Base-by-base conservation (phyloP, 805 yeast genomes). In the Torulaspora microellipsoides region DNA sequence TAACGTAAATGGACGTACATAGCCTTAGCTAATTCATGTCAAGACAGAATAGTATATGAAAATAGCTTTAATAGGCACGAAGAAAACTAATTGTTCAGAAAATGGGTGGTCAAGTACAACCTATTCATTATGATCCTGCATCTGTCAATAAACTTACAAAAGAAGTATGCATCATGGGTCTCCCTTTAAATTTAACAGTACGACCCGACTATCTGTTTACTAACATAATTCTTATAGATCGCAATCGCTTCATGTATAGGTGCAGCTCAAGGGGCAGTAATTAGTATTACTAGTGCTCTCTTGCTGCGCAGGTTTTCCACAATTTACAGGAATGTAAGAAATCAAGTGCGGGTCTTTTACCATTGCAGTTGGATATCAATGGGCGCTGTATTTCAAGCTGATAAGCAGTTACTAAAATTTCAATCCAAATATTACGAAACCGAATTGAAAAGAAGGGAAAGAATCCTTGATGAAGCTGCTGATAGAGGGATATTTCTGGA, bases 401-500 rank as follows among this genome's bases (percentile, higher is more conserved):
- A 72, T 37, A 64, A 60, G 48, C 72, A 67, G 46, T 53, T 69
- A 29, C 36, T 65, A 15, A 60, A 51, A 17, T 68, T 68, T 49
- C 70, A 69, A 42, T 51, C 60, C 23, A 59, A 66, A 34, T 53
- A 63, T 28, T 65, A 61, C 45, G 53, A 46, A 8, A 64, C 64
- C 15, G 71, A 71, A 43, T 45, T 54, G 33, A 47, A 45, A n/a
- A 62, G 70, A 50, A 62, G 73, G 47, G 57, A 56, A 30, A 61
- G 54, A 36, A 54, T 69, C 17, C 42, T 71, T 32, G 70, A 70
- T 45, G 71, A 69, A 31, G 75, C 75, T 23, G 75, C 75, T 10
- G 75, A 71, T 25, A 60, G 70, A 42, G 76, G 75, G 3, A 57
- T 69, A 13, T 70, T 67, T 38, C 43, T 70, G 32, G 73, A 70